Percentiles rank a stretch among this genome's conserved stretches.
Evolutionary conservation across 192 early-diverging fungal species (phyloP).

Genomic region (Coemansia sp.): DNA sequence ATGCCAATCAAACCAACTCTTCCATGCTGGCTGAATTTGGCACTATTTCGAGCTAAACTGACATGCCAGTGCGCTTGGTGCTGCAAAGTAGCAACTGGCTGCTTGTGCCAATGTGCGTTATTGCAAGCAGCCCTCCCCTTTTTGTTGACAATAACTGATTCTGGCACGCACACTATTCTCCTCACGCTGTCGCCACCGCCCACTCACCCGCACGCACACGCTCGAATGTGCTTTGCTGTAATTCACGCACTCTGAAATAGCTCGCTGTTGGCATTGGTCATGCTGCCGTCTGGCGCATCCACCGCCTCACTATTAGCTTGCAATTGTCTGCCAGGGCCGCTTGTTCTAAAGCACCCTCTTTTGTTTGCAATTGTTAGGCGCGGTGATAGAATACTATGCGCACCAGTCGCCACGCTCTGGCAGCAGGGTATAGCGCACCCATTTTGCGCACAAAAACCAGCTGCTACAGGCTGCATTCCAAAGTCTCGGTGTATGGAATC

Average conservation of each 20-base stretch:
- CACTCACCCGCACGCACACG: too few relatives aligned
- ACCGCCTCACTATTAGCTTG: conserved; percentile 9
- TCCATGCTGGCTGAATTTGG: neutral
- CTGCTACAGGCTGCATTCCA: too few relatives aligned
- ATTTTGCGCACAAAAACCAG: too few relatives aligned
- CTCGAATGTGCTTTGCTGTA: neutral
- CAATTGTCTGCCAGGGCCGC: conserved; percentile 7
- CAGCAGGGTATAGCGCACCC: too few relatives aligned
- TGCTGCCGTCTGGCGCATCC: conserved; percentile 4
- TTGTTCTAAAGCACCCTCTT: conserved; percentile 3
- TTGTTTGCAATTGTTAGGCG: conserved; percentile 8
- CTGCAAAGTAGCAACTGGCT: too few relatives aligned
- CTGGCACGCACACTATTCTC: too few relatives aligned
- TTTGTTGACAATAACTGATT: too few relatives aligned
- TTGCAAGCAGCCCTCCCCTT: too few relatives aligned
- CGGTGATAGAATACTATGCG: neutral
- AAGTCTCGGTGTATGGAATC: too few relatives aligned
- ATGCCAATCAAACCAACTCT: neutral
- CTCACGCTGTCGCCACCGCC: too few relatives aligned
- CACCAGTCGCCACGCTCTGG: too few relatives aligned
- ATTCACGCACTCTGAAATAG: neutral
- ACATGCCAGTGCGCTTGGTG: neutral
- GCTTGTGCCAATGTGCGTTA: too few relatives aligned
- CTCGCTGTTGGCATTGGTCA: neutral
- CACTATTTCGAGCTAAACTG: neutral